Conservation (phyloP, 352 stramenopile species). For the Halophytophthora batemanensis region DNA sequence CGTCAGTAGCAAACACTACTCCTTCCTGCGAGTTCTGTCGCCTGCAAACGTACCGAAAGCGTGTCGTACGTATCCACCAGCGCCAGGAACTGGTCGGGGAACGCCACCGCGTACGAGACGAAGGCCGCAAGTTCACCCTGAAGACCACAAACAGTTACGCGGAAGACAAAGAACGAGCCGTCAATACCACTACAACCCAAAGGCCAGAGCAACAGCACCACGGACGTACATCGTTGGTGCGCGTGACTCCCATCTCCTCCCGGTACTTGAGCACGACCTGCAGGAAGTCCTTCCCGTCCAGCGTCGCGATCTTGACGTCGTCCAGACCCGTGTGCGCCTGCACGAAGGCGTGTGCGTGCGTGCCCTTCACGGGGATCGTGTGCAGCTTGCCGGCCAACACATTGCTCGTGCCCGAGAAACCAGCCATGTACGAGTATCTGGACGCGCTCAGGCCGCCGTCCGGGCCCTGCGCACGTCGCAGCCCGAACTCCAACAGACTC, state of each 20-base stretch:
- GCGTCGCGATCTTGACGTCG: constrained; percentile 73
- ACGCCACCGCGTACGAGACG: constrained; percentile 96
- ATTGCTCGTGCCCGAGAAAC: constrained; percentile 98
- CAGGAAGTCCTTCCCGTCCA: constrained; percentile 80
- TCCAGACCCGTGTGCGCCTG: constrained; percentile 93
- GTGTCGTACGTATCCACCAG: constrained; percentile 99
- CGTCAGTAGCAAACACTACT: too few species aligned
- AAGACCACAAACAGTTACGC: not conserved
- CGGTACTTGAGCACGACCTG: constrained; percentile 83
- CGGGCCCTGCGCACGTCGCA: constrained; percentile 93
- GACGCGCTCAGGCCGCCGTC: constrained; percentile 97
- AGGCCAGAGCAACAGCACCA: not conserved
- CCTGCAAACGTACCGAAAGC: constrained; percentile 60
- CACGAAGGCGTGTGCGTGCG: constrained; percentile 98
- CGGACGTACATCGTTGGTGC: constrained; percentile 72
- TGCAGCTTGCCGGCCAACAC: constrained; percentile 96
- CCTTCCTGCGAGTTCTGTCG: too few species aligned
- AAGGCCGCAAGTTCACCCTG: constrained; percentile 98
- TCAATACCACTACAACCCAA: constrained; percentile 10
- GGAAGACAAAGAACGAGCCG: not conserved
- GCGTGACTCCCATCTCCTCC: constrained; percentile 54
- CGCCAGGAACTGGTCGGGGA: constrained; percentile 95
- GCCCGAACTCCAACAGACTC: constrained; percentile 92
- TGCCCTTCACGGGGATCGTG: constrained; percentile 94
- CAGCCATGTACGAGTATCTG: constrained; percentile 97